Evolutionary conservation across 2,329 filamentous ascomycete species (phyloP).

Genomic region (Fusarium goolgardi): DNA sequence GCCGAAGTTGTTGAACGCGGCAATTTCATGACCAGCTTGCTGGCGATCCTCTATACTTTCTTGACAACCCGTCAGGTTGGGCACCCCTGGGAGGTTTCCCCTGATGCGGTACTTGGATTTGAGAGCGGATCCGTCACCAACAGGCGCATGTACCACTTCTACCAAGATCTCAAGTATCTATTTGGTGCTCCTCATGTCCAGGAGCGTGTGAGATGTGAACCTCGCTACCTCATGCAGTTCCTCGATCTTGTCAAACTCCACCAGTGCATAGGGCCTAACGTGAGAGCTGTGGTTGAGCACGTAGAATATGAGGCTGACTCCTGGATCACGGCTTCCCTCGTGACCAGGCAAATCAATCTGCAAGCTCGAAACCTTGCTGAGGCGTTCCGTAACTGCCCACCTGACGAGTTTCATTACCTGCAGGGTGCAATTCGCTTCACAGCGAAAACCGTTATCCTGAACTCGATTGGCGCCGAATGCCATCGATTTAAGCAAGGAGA

Average conservation of each 20-base stretch:
- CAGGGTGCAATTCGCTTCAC: constrained; percentile 77
- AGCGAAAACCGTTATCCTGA: constrained; percentile 85
- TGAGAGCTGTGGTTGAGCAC: constrained; percentile 90
- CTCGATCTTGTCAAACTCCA: constrained; percentile 95
- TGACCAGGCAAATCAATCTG: constrained; percentile 94
- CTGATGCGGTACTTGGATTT: constrained; percentile 87
- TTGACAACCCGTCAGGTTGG: constrained; percentile 95
- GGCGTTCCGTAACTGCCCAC: constrained; percentile 77
- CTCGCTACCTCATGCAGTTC: constrained; percentile 92
- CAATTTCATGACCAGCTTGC: constrained; percentile 94
- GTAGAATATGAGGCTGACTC: constrained; percentile 98
- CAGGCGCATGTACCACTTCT: constrained; percentile 96
- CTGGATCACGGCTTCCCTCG: constrained; percentile 95
- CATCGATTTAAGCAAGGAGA: constrained; percentile 87
- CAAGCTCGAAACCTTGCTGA: constrained; percentile 90
- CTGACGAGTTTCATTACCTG: constrained; percentile 74
- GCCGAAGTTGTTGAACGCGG: constrained; percentile 94
- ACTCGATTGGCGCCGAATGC: constrained; percentile 90
- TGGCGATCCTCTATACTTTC: constrained; percentile 98
- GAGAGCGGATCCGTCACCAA: constrained; percentile 96
- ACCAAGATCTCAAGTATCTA: constrained; percentile 91
- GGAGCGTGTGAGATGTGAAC: constrained; percentile 82
- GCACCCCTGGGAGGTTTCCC: constrained; percentile 88
- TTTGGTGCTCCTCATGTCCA: constrained; percentile 91
- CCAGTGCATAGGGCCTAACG: constrained; percentile 95